A percentile compares a stretch with the other conserved stretches of the same genome.
Conservation (phyloP, 164 flowering plant genomes). For the Cinnamomum chago region DNA sequence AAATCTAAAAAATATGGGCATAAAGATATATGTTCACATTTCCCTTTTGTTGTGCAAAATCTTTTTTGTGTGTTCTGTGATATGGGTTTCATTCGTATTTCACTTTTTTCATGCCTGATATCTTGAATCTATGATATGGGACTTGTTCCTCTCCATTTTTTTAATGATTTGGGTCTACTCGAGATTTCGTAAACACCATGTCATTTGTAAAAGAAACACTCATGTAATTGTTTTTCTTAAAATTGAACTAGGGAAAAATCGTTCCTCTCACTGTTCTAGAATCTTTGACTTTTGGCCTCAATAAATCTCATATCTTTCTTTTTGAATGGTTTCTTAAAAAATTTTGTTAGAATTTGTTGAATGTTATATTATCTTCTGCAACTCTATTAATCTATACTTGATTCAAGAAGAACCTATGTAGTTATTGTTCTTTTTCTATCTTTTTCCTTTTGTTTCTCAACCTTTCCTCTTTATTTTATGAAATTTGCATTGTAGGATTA, state of each 20-base stretch:
- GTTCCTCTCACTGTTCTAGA: neutral
- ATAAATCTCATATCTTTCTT: no score
- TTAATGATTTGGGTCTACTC: slow-evolving; percentile 6
- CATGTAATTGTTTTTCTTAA: neutral
- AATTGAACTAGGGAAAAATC: no score
- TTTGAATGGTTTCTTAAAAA: no score
- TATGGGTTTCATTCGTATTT: neutral
- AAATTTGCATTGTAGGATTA: no score
- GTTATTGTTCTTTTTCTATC: neutral
- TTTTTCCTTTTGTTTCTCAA: neutral
- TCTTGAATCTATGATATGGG: neutral
- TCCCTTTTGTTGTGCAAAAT: neutral
- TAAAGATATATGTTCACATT: no score
- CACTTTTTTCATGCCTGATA: neutral
- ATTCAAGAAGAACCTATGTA: neutral
- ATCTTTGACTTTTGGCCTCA: no score
- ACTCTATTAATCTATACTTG: neutral
- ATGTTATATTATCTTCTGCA: no score
- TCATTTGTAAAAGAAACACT: neutral
- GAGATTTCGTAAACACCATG: neutral
- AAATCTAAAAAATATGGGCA: no score
- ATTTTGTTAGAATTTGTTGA: no score
- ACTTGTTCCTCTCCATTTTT: neutral
- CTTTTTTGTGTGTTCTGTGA: neutral
- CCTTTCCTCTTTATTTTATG: no score